Evolutionary conservation across 768 basidiomycete genomes (phyloP), one percentile per base, ranked within the genome.

Genomic region (Gautieria morchelliformis): DNA sequence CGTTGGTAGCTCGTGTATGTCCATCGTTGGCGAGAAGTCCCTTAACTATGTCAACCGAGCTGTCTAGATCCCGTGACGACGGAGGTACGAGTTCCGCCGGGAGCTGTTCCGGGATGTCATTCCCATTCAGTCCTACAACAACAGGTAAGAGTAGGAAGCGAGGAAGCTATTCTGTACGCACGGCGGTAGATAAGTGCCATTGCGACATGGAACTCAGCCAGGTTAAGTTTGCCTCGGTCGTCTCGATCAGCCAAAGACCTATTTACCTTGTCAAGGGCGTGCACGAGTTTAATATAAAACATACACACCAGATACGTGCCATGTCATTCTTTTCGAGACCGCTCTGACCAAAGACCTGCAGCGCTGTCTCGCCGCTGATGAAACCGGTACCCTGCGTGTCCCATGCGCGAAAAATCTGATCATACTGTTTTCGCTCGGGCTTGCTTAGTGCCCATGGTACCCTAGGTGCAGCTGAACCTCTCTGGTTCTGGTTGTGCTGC

Each of bases 121-220:
- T 93, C 10, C 96, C 95, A 68, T 94, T 96, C 22, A 99, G 77
- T 45, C 82, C 94, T 98, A 63, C 0, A 44, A 33, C 41, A 55
- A 19, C 44, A n/a, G 51, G 33, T 30, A 57, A 51, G 10, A 37
- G 3, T 30, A 51, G 22, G 6, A 35, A 58, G 30, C 30, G 35
- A 27, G n/a, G 9, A 15, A 33, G 27, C 27, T 20, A 49, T 52
- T 39, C 3, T 60, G 14, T 27, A 81, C 89, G 63, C 73, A 97
- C 95, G 80, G 66, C 96, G 85, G 72, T 93, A 97, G 65, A 99
- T 98, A 55, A 98, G 75, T 53, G 90, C 93, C 95, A 99, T 99
- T 0, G 96, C 96, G 58, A 97, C 89, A 67, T 98, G 93, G 68
- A 99, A 99, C 68, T 98, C 96, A 14, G 90, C 87, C 27, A 95